Percentiles rank a stretch among this genome's conserved stretches.
phyloP scores from a whole-genome alignment of 2,329 filamentous ascomycete genomes.

The Colletotrichum simmondsii region DNA sequence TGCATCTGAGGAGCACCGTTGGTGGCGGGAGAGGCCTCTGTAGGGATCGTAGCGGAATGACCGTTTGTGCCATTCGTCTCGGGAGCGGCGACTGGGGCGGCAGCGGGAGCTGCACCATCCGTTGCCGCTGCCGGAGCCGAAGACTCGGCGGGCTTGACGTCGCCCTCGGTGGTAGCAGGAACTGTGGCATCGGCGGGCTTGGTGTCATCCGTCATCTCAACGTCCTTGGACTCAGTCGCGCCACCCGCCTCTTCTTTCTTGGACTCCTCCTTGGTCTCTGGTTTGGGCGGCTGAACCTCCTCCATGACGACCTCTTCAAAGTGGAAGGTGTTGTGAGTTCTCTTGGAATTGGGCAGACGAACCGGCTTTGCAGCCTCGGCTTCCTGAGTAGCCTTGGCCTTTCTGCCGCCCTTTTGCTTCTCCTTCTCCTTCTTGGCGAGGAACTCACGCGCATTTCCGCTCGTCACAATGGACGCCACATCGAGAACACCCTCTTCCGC shows the following conservation, averaged over 20 bases:
- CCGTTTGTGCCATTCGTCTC: constrained; percentile 36
- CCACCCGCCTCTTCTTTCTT: constrained; percentile 16
- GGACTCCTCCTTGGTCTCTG: constrained; percentile 31
- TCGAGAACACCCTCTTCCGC: constrained; percentile 77
- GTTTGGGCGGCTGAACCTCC: constrained; percentile 52
- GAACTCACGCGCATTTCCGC: constrained; percentile 84
- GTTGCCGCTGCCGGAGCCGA: constrained; percentile 22
- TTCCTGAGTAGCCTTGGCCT: constrained; percentile 67
- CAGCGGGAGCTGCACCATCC: constrained; percentile 35
- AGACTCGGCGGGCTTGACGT: constrained; percentile 38
- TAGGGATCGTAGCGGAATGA: constrained; percentile 27
- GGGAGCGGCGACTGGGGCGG: constrained; percentile 21
- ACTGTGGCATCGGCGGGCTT: constrained; percentile 33
- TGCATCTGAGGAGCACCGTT: constrained; percentile 53
- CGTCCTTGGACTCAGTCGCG: constrained; percentile 32
- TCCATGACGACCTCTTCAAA: constrained; percentile 76
- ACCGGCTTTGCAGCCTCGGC: constrained; percentile 65
- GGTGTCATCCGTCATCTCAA: constrained; percentile 36
- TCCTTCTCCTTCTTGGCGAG: constrained; percentile 86
- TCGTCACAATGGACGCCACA: constrained; percentile 85
- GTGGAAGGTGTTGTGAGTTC: constrained; percentile 75
- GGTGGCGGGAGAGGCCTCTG: constrained; percentile 31
- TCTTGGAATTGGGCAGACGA: constrained; percentile 78
- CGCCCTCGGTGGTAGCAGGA: constrained; percentile 32
- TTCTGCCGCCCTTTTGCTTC: constrained; percentile 68